Conservation (phyloP, 2,329 filamentous ascomycete species). For the Ophiostoma himal-ulmi region DNA sequence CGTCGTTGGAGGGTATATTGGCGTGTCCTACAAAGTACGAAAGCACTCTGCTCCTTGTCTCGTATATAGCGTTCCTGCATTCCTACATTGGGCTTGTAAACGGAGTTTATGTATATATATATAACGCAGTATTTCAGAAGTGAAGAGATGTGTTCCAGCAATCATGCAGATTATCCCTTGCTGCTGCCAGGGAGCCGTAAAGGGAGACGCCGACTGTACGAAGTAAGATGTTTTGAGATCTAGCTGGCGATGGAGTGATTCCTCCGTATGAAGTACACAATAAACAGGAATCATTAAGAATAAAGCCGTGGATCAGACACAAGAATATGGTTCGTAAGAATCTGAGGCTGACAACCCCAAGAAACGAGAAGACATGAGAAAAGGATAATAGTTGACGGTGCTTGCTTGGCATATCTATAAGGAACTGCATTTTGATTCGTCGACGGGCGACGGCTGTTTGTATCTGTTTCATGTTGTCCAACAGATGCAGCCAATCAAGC, state of each 20-base stretch:
- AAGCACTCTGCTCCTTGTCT: not conserved
- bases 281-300: too few relatives aligned
- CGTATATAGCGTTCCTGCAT: not conserved
- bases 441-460: conserved; percentile 14
- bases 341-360: not conserved
- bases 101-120: not conserved
- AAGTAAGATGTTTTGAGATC: not conserved
- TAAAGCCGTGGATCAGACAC: not conserved
- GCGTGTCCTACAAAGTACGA: not conserved
- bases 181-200: not conserved
- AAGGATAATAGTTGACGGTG: not conserved
- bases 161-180: not conserved
- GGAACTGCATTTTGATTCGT: conserved; percentile 21
- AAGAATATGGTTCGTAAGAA: not conserved
- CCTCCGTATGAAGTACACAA: not conserved
- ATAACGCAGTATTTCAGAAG: not conserved
- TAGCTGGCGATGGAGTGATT: not conserved
- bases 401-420: conserved; percentile 14
- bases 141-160: not conserved
- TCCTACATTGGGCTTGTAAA: not conserved
- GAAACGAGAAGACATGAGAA: not conserved
- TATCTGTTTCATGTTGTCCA: conserved; percentile 22
- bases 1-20: not conserved
- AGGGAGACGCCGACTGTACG: not conserved
- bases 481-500: conserved; percentile 16